Evolutionary conservation across 2,329 filamentous ascomycete genomes (phyloP).

Genomic region (Beauveria brongniartii): DNA sequence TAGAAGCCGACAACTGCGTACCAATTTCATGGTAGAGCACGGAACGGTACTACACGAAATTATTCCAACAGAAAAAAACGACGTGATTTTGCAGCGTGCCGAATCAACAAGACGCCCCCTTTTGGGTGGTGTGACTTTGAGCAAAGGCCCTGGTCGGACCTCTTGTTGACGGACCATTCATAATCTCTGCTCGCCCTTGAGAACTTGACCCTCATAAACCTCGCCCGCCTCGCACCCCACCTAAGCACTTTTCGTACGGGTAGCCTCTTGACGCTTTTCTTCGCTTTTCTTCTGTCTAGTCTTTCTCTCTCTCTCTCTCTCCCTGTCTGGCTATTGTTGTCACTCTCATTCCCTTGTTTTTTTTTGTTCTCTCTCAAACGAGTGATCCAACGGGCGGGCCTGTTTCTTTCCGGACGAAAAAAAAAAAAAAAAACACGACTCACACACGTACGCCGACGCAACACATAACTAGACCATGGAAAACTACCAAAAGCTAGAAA

Average conservation of each 20-base stretch:
- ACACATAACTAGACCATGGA: conserved; percentile 52
- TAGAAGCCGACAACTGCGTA: background rate
- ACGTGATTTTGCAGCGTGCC: background rate
- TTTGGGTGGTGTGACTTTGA: background rate
- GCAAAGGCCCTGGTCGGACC: background rate
- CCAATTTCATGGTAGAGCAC: background rate
- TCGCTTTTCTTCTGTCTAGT: background rate
- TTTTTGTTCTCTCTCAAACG: background rate
- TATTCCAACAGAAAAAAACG: background rate
- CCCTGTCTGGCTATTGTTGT: background rate
- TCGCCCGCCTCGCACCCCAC: conserved; percentile 3
- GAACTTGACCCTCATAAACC: conserved; percentile 1
- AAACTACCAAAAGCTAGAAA: conserved; percentile 94
- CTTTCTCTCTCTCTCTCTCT: background rate
- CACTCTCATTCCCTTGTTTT: background rate
- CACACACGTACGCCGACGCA: conserved; percentile 6
- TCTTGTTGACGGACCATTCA: background rate
- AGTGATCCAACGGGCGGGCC: conserved; percentile 4
- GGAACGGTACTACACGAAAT: background rate
- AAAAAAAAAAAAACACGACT: conserved; percentile 7
- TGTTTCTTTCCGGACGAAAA: background rate
- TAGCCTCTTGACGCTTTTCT: background rate
- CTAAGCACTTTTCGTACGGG: conserved; percentile 1
- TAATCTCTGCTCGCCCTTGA: conserved; percentile 1
- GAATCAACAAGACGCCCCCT: background rate